A percentile compares a stretch with the other conserved stretches of the same genome.
These are phyloP conservation scores for Uronychia setigera DNA, from an alignment of 73 alveolate species.

Conservation along the genomic window DNA sequence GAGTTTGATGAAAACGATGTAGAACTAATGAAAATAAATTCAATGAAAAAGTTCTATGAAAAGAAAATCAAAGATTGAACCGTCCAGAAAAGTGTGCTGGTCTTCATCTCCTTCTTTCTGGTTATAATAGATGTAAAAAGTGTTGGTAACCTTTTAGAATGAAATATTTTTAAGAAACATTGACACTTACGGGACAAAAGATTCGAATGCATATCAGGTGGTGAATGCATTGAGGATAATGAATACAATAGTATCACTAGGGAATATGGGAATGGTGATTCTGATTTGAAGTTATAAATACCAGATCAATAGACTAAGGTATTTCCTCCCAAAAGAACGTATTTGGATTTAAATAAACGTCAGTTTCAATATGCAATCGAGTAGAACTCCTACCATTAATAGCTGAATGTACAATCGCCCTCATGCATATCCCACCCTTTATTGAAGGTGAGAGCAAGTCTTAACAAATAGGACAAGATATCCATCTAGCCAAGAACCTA, in stretches of 20 bases:
- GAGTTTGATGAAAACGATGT: background rate
- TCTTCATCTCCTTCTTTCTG: background rate
- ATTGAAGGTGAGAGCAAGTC: background rate
- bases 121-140: background rate
- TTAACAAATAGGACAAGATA: background rate
- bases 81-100: background rate
- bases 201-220: no score
- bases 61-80: background rate
- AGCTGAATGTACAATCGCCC: background rate
- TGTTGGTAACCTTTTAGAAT: background rate
- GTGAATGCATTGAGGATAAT: background rate
- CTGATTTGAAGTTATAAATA: background rate
- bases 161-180: background rate
- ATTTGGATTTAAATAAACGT: background rate
- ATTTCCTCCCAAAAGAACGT: background rate
- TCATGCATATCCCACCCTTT: background rate
- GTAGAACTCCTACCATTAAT: background rate
- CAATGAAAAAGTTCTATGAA: background rate
- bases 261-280: background rate
- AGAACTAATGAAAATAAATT: background rate
- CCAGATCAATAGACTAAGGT: background rate
- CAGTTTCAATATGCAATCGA: background rate
- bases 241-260: background rate
- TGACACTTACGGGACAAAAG: no score
- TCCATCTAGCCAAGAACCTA: background rate